These are phyloP conservation scores for Plasmodiophora brassicae DNA, from an alignment of 208 protist species.

Conservation along the genomic window DNA sequence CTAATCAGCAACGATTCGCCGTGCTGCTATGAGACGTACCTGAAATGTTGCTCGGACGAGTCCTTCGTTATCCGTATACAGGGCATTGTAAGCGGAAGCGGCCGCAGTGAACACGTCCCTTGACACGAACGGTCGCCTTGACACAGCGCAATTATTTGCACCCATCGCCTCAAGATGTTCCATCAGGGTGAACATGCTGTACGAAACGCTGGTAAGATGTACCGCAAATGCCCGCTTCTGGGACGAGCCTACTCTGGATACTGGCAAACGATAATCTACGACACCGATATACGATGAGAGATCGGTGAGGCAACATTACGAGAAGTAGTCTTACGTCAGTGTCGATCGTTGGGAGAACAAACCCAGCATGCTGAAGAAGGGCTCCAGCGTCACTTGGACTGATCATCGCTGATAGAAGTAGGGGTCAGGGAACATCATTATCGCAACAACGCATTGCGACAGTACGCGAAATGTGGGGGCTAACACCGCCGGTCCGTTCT, in stretches of 20 bases:
- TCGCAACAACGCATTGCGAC: not conserved
- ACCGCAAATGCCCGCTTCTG: not conserved
- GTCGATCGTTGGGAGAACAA: not conserved
- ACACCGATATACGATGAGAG: too few relatives aligned
- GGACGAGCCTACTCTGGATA: not conserved
- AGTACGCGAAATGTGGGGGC: not conserved
- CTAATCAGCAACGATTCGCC: too few relatives aligned
- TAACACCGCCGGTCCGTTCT: not conserved
- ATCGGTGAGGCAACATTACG: too few relatives aligned
- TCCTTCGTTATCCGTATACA: not conserved
- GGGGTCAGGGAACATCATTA: too few relatives aligned
- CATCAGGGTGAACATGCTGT: slow-evolving; percentile 30
- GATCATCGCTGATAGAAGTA: not conserved
- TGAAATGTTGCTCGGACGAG: not conserved
- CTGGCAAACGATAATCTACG: not conserved
- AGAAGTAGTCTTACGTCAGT: too few relatives aligned
- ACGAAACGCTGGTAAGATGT: not conserved
- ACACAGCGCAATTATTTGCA: not conserved
- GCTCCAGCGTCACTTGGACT: not conserved
- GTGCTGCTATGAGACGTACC: not conserved
- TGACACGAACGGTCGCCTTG: not conserved
- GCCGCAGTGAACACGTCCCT: not conserved
- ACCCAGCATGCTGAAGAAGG: not conserved
- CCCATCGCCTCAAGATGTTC: not conserved
- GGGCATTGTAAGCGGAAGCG: not conserved